Percentiles rank a stretch among this genome's conserved stretches.
phyloP scores from a whole-genome alignment of 2,329 filamentous ascomycete species.

The Epichloe uncinata region DNA sequence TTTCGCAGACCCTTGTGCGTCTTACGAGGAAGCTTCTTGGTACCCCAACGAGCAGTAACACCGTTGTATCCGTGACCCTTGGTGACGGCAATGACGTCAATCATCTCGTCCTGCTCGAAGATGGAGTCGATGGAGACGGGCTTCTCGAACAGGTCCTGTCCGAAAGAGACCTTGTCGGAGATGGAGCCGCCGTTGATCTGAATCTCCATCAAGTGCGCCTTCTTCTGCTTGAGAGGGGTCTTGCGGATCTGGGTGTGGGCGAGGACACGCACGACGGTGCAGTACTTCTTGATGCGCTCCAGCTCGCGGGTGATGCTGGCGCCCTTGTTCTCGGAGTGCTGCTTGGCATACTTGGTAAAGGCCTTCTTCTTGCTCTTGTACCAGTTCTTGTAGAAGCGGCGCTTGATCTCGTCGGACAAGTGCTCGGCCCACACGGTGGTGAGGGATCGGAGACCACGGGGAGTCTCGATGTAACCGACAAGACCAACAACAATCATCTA shows the following conservation, averaged over 20 bases:
- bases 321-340: conserved; percentile 90
- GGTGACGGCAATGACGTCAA: conserved; percentile 97
- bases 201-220: conserved; percentile 99
- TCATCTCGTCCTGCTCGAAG: conserved; percentile 99
- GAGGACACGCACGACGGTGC: conserved; percentile 96
- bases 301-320: conserved; percentile 90
- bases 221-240: conserved; percentile 99
- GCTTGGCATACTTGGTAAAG: conserved; percentile 99
- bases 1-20: conserved; percentile 99
- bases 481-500: conserved; percentile 99
- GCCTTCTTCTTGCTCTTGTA: conserved; percentile 99
- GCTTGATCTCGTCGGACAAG: conserved; percentile 95
- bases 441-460: conserved; percentile 96
- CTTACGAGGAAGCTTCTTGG: conserved; percentile 99
- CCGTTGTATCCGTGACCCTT: conserved; percentile 98
- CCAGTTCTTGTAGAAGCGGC: conserved; percentile 99
- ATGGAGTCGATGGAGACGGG: conserved; percentile 81
- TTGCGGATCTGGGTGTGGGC: conserved; percentile 99
- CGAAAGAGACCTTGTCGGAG: conserved; percentile 94
- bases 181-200: conserved; percentile 97
- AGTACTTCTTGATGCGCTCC: conserved; percentile 99
- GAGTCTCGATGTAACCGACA: conserved; percentile 99
- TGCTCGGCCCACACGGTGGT: conserved; percentile 99
- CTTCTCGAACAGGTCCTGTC: conserved; percentile 97
- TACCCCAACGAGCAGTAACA: conserved; percentile 97